These are phyloP conservation scores for Artomyces pyxidatus DNA, from an alignment of 768 basidiomycete species.

Conservation along the genomic window DNA sequence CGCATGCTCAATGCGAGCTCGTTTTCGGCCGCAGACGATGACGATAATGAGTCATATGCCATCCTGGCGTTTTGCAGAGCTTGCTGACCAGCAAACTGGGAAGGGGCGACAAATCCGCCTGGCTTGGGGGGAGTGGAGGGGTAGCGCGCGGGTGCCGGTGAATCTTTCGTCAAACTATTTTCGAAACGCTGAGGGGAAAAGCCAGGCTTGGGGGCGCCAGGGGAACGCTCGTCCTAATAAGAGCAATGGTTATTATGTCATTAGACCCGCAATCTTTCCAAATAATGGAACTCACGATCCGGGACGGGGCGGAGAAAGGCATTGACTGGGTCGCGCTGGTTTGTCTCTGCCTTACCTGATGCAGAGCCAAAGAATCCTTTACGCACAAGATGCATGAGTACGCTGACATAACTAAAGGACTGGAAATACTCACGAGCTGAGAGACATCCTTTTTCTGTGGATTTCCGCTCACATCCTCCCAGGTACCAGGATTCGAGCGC, in stretches of 20 bases:
- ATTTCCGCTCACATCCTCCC: conserved; percentile 48
- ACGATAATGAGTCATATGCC: conserved; percentile 30
- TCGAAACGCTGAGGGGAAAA: conserved; percentile 52
- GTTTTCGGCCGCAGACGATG: conserved; percentile 36
- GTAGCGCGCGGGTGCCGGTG: conserved; percentile 32
- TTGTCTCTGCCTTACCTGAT: conserved; percentile 13
- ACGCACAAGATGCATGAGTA: no score
- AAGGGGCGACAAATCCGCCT: conserved; percentile 24
- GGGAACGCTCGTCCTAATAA: conserved; percentile 15
- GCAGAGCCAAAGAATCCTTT: neutral
- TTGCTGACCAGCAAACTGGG: conserved; percentile 25
- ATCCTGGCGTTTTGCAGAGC: conserved; percentile 16
- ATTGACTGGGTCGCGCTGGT: conserved; percentile 12
- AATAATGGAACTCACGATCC: conserved; percentile 9
- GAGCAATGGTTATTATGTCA: conserved; percentile 18
- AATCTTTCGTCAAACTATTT: conserved; percentile 34
- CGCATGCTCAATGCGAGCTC: conserved; percentile 52
- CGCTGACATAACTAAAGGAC: no score
- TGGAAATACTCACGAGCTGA: conserved; percentile 40
- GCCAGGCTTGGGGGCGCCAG: conserved; percentile 32
- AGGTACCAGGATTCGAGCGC: conserved; percentile 47
- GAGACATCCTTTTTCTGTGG: conserved; percentile 44
- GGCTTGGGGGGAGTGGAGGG: conserved; percentile 35
- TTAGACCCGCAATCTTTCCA: conserved; percentile 2
- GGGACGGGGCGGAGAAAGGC: conserved; percentile 10